Evolutionary conservation across 331 rosid genomes (phyloP), one percentile per base, ranked within the genome.

Genomic region (Malus hybrid): DNA sequence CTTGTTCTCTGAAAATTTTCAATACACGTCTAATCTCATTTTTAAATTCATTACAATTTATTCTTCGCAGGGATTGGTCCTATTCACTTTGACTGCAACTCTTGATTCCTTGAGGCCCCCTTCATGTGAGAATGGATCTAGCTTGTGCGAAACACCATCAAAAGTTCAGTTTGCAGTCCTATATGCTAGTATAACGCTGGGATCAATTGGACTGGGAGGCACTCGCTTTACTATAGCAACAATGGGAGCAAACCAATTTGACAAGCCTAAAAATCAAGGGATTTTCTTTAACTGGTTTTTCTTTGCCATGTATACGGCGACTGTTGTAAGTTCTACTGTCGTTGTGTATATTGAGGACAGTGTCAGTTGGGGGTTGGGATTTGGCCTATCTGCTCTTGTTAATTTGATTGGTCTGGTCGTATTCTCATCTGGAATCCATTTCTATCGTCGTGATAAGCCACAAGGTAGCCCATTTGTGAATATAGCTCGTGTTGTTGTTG

Each of bases 241-340:
- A 1, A 48, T 86, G 27, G 96, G 91, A 10, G 92, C 96, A 52
- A 84, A 80, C 36, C 93, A 91, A 28, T 86, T 84, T 4, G 80
- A 88, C 5, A 73, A 80, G 22, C 56, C 67, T 0, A 76, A 88
- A 66, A 76, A 84, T n/a, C 85, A 71, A 10, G 83, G 57, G 15
- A 27, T 20, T 13, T 91, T 91, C 79, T 90, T 87, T 70, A 87
- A 87, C 67, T 90, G 91, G 91, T 90, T 57, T 61, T 85, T 88
- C 71, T 73, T 91, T 24, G 31, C 86, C 6, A 2, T 77, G 27
- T 85, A 82, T 27, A 1, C 69, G 10, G 70, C 73, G 2, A 42
- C 79, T 20, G 10, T 78, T 5, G 34, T 57, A 10, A 73, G 82
- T 19, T 5, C 61, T n/a, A 83, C 85, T 0, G 85, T 63, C 39